These are phyloP conservation scores for Ophiostoma himal-ulmi DNA, from an alignment of 2,329 filamentous ascomycete species.

Conservation along the genomic window DNA sequence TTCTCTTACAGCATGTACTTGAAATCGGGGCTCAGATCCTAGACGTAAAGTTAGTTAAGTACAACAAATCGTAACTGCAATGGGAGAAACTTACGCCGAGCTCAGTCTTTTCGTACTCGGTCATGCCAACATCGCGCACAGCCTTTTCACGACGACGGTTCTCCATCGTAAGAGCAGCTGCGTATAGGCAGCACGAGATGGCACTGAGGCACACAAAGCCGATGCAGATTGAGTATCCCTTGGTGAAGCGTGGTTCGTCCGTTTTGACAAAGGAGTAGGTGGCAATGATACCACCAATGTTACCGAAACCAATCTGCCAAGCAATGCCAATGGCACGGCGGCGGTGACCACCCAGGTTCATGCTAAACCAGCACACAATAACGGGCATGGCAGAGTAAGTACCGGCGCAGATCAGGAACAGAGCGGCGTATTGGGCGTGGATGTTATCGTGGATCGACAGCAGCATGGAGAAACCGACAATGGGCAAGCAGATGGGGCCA, in stretches of 20 bases:
- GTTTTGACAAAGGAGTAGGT: slow-evolving; percentile 61
- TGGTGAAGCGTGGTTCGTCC: slow-evolving; percentile 63
- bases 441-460: slow-evolving; percentile 63
- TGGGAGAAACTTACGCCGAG: slow-evolving; percentile 35
- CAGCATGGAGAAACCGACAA: slow-evolving; percentile 71
- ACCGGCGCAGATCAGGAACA: slow-evolving; percentile 77
- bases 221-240: slow-evolving; percentile 72
- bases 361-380: slow-evolving; percentile 75
- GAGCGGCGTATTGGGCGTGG: slow-evolving; percentile 64
- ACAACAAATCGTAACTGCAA: background rate
- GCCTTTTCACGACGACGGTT: slow-evolving; percentile 54
- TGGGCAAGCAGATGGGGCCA: slow-evolving; percentile 59
- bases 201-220: slow-evolving; percentile 65
- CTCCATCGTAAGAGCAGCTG: slow-evolving; percentile 49
- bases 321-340: slow-evolving; percentile 64
- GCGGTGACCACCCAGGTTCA: slow-evolving; percentile 70
- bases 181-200: slow-evolving; percentile 56
- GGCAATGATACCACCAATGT: slow-evolving; percentile 72
- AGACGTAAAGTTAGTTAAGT: background rate
- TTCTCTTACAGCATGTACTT: slow-evolving; percentile 34
- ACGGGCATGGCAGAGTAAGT: slow-evolving; percentile 87
- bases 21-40: slow-evolving; percentile 36
- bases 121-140: slow-evolving; percentile 29
- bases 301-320: slow-evolving; percentile 74
- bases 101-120: slow-evolving; percentile 37